Conservation (phyloP, 768 basidiomycete genomes). For the Coprinopsis strossmayeri region DNA sequence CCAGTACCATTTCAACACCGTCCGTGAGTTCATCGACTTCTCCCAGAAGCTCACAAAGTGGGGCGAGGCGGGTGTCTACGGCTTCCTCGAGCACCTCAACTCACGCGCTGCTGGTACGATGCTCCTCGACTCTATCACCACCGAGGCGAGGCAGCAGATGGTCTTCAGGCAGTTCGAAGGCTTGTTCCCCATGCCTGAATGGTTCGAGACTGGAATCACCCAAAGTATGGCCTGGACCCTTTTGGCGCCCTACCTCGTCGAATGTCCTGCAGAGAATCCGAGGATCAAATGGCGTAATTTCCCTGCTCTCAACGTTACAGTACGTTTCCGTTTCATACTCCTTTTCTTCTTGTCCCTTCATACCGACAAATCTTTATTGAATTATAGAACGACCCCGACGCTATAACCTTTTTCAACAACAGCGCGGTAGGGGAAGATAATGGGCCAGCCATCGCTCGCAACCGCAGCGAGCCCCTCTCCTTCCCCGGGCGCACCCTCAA, state of each 20-base stretch:
- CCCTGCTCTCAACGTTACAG: conserved; percentile 44
- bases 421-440: conserved; percentile 27
- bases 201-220: conserved; percentile 50
- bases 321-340: conserved; percentile 14
- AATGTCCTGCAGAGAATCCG: conserved; percentile 49
- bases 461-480: conserved; percentile 42
- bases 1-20: conserved; percentile 46
- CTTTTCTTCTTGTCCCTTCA: neutral
- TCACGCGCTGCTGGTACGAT: conserved; percentile 46
- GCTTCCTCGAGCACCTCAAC: conserved; percentile 60
- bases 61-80: conserved; percentile 56
- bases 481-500: conserved; percentile 36
- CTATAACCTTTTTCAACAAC: conserved; percentile 19
- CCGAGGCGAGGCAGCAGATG: conserved; percentile 62
- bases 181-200: conserved; percentile 54
- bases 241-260: conserved; percentile 43
- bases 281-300: conserved; percentile 48
- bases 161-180: conserved; percentile 58
- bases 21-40: conserved; percentile 55
- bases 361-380: too few species aligned
- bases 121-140: conserved; percentile 50
- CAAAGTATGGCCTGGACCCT: conserved; percentile 61
- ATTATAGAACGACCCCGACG: conserved; percentile 19
- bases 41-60: conserved; percentile 48
- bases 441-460: conserved; percentile 45